Base-by-base conservation (phyloP, 2,329 filamentous ascomycete species). In the Leptographium wingfieldii region DNA sequence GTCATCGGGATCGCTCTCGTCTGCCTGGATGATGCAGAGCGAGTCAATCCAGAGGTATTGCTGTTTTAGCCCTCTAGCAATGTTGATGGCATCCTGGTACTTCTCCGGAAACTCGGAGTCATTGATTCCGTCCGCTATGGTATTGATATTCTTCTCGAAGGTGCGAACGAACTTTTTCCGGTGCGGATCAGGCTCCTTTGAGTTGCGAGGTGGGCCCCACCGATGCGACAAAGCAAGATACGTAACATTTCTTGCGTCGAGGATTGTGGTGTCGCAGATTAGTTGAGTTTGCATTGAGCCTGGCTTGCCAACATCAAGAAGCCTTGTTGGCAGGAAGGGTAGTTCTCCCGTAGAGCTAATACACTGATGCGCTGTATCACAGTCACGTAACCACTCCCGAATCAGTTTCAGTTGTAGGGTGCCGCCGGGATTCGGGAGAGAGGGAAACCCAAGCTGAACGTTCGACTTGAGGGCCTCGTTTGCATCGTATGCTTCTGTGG, bases 41-140 rank as follows among this genome's bases (percentile, higher is more conserved):
- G 40, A 46, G 19, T 46, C 51, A 27, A 53, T 53, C 66, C 66
- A 67, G 1, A 67, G 58, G 38, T 66, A 67, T 1, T 29, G 33
- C 1, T 61, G 0, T 0, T 59, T 61, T 0, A 68, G 49, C 3
- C 51, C 58, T 2, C 66, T 56, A 0, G 66, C 65, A 2, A 62
- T 57, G 1, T 2, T 6, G 0, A 66, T 52, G 1, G 66, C 64
- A n/a, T 68, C 58, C 11, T n/a, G 57, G 22, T 66, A 64, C 12
- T 59, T 67, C 9, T 27, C 25, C 3, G 48, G 46, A 11, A 58
- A 49, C 25, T 25, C 19, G 3, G 3, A 22, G 22, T 46, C 40
- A 5, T 46, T 3, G 4, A 46, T n/a, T 19, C 40, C 40, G 5
- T 11, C 7, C 40, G 16, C 40, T 16, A 46, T 46, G 19, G 16